Base-by-base conservation (phyloP, 352 stramenopile species). In the Pythium coloratum region DNA sequence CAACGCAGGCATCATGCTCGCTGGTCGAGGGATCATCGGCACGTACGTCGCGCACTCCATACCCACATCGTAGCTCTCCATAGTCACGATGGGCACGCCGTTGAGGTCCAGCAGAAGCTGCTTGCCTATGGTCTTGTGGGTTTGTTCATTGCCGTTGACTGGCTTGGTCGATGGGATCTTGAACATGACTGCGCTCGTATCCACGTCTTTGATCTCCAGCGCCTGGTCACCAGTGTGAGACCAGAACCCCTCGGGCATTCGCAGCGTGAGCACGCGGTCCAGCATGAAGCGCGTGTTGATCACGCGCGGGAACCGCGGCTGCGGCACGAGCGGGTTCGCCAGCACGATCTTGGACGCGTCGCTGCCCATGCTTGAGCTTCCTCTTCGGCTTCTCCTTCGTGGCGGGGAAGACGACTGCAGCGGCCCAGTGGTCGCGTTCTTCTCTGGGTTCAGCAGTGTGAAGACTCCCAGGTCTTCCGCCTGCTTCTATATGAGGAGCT, bases 241-340 rank as follows among this genome's bases (percentile, higher is more conserved):
- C 62, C 62, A 62, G 18, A 68, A 68, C 13, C 54, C 62, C 5
- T 57, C 13, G 24, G 53, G 62, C 12, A 68, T 9, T 1, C 62
- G 51, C 54, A 68, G 42, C 32, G 62, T 59, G 28, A 36, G 14
- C n/a, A 34, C 46, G 33, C 26, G 55, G 12, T 62, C 42, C 36
- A 42, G 44, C 42, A 55, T 46, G 32, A 68, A 68, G 44, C 62
- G 62, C 55, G 62, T 16, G 54, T 68, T 68, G 16, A 68, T 32
- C 6, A 58, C 62, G 13, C 55, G 40, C 6, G 62, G 62, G 34
- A 63, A 68, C 28, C 55, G 62, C 12, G 38, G 42, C 55, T 68
- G 62, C 30, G 62, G 54, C 20, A 46, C 62, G 8, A 63, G 62
- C 55, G 62, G 40, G 18, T n/a, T 62, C 10, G 53, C 2, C 9